phyloP scores from a whole-genome alignment of 371 early-diverging fungal genomes.

The Gilbertella persicaria region DNA sequence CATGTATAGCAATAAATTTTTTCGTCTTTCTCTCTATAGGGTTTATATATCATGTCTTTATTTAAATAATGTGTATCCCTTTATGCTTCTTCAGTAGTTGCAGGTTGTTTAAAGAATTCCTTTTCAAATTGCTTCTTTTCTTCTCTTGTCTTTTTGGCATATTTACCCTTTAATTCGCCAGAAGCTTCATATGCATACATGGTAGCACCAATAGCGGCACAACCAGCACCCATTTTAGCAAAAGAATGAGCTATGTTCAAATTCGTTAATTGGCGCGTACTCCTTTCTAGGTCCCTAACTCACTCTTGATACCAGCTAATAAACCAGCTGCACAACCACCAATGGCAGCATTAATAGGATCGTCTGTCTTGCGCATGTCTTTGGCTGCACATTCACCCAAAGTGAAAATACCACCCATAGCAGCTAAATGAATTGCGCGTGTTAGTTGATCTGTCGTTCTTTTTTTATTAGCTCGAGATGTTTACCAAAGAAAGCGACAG shows the following conservation, averaged over 20 bases:
- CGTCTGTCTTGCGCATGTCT: conserved; percentile 66
- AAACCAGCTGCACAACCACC: conserved; percentile 79
- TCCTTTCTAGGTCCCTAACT: conserved; percentile 5
- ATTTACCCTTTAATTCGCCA: conserved; percentile 63
- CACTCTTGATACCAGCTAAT: conserved; percentile 69
- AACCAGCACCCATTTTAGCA: conserved; percentile 59
- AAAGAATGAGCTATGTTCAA: conserved; percentile 55
- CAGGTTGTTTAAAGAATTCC: conserved; percentile 47
- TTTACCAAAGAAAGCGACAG: conserved; percentile 74
- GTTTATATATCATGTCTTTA: not conserved
- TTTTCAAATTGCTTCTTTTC: conserved; percentile 56
- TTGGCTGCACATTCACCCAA: conserved; percentile 65
- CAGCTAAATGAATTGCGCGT: conserved; percentile 49
- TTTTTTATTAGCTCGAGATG: not conserved
- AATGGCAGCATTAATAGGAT: conserved; percentile 69
- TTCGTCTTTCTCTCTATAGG: not conserved
- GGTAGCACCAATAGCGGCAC: conserved; percentile 68
- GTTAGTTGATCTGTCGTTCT: not conserved
- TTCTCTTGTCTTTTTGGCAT: conserved; percentile 47
- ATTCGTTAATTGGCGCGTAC: not conserved
- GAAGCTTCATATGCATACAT: conserved; percentile 74
- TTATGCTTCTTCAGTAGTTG: conserved; percentile 30
- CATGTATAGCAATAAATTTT: conserved; percentile 47
- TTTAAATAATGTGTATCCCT: conserved; percentile 1
- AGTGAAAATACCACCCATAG: conserved; percentile 80